Evolutionary conservation across 495 filamentous ascomycete species (phyloP).

Genomic region (Bryoglossum gracile): DNA sequence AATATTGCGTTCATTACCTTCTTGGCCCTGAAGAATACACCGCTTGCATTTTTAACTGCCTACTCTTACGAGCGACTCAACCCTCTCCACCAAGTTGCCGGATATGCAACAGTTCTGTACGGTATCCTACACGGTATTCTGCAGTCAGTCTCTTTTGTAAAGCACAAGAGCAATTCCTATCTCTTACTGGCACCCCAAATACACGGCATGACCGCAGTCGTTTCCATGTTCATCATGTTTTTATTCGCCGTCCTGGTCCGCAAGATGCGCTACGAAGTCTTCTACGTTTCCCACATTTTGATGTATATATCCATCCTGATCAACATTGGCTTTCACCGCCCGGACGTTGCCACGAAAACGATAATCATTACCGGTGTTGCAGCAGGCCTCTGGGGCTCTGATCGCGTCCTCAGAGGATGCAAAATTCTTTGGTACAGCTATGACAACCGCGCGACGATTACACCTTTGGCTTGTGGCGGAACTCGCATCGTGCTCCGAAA

Average conservation of each 20-base stretch:
- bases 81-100: slow-evolving; percentile 49
- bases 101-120: slow-evolving; percentile 43
- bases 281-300: slow-evolving; percentile 48
- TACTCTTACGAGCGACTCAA: slow-evolving; percentile 57
- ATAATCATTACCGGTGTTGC: slow-evolving; percentile 39
- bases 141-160: slow-evolving; percentile 30
- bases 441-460: slow-evolving; percentile 48
- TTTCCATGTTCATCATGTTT: slow-evolving; percentile 38
- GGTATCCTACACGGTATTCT: slow-evolving; percentile 38
- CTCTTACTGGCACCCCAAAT: slow-evolving; percentile 35
- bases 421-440: slow-evolving; percentile 41
- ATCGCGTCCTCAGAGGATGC: slow-evolving; percentile 42
- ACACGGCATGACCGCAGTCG: slow-evolving; percentile 41
- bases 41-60: slow-evolving; percentile 47
- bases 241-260: slow-evolving; percentile 27
- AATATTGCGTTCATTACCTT: slow-evolving; percentile 52
- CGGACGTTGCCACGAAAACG: slow-evolving; percentile 30
- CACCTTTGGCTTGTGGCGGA: slow-evolving; percentile 48
- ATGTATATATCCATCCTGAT: slow-evolving; percentile 45
- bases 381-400: slow-evolving; percentile 41
- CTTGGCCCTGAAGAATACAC: slow-evolving; percentile 53
- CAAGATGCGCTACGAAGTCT: slow-evolving; percentile 47
- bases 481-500: slow-evolving; percentile 49
- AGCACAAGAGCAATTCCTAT: slow-evolving; percentile 20
- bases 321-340: slow-evolving; percentile 46